Conservation (phyloP, 768 basidiomycete species). For the Tulasnella sp. region DNA sequence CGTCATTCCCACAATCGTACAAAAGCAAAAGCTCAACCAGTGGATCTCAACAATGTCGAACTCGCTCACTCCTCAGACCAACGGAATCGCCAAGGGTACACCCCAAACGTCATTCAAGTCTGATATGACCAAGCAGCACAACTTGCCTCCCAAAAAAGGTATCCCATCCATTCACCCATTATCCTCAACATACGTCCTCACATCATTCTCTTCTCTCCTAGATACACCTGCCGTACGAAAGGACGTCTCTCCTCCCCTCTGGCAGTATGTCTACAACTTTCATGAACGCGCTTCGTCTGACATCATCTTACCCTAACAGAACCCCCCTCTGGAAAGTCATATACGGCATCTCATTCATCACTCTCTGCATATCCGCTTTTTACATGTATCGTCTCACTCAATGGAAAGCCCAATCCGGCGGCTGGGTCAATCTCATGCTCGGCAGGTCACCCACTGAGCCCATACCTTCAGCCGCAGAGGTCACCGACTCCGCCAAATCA, state of each 20-base stretch:
- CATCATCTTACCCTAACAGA: background rate
- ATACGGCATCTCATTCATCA: conserved; percentile 10
- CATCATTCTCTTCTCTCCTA: too few relatives aligned
- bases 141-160: too few relatives aligned
- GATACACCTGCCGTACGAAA: background rate
- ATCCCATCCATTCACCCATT: too few relatives aligned
- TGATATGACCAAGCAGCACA: too few relatives aligned
- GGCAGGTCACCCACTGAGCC: conserved; percentile 14
- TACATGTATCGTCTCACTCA: conserved; percentile 18
- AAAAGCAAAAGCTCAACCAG: too few relatives aligned
- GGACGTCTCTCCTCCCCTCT: conserved; percentile 2
- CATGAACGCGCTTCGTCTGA: background rate
- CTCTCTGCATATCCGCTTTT: conserved; percentile 10
- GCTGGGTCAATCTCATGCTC: conserved; percentile 18
- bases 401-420: conserved; percentile 16
- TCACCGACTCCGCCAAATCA: background rate
- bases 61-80: too few relatives aligned
- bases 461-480: background rate
- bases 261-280: background rate
- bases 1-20: too few relatives aligned
- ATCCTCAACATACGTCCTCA: too few relatives aligned
- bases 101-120: too few relatives aligned
- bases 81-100: too few relatives aligned
- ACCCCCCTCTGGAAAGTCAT: conserved; percentile 13
- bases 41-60: too few relatives aligned